phyloP scores from a whole-genome alignment of 495 filamentous ascomycete genomes.

The Pyronema omphalodes region DNA sequence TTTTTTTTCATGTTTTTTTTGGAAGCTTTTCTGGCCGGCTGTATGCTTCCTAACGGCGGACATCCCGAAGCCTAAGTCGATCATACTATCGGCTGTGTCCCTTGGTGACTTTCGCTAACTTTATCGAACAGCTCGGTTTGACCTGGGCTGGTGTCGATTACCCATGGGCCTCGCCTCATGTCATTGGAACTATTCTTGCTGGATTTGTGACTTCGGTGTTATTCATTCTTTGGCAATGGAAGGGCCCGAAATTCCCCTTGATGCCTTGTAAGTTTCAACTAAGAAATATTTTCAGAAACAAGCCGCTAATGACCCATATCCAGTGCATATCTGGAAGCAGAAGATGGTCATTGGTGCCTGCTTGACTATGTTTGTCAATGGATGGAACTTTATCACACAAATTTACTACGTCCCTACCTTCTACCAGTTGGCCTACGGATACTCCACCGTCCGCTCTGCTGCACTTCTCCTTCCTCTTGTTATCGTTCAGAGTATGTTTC shows the following conservation, averaged over 20 bases:
- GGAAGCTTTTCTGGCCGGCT: too few relatives aligned
- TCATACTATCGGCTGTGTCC: too few relatives aligned
- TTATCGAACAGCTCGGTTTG: conserved; percentile 18
- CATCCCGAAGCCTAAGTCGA: too few relatives aligned
- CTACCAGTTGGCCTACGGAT: conserved; percentile 36
- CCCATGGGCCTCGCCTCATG: conserved; percentile 32
- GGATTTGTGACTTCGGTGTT: conserved; percentile 28
- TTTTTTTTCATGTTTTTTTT: conserved; percentile 13
- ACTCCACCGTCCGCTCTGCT: conserved; percentile 33
- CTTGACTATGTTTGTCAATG: conserved; percentile 37
- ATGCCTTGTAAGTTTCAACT: conserved; percentile 22
- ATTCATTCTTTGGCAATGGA: conserved; percentile 36
- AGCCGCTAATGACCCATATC: conserved; percentile 9
- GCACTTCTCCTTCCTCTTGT: conserved; percentile 37
- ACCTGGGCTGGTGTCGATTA: conserved; percentile 37
- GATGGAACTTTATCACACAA: conserved; percentile 38
- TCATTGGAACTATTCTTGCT: conserved; percentile 32
- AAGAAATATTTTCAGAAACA: background rate
- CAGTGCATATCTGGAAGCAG: conserved; percentile 34
- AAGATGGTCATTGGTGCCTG: conserved; percentile 35
- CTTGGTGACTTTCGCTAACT: too few relatives aligned
- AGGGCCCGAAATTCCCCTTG: conserved; percentile 23
- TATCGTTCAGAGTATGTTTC: conserved; percentile 31
- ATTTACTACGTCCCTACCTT: conserved; percentile 39
- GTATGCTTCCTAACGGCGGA: too few relatives aligned